Percentiles rank a stretch among this genome's conserved stretches.
phyloP scores from a whole-genome alignment of 768 basidiomycete species.

The Trametes cinnabarina region DNA sequence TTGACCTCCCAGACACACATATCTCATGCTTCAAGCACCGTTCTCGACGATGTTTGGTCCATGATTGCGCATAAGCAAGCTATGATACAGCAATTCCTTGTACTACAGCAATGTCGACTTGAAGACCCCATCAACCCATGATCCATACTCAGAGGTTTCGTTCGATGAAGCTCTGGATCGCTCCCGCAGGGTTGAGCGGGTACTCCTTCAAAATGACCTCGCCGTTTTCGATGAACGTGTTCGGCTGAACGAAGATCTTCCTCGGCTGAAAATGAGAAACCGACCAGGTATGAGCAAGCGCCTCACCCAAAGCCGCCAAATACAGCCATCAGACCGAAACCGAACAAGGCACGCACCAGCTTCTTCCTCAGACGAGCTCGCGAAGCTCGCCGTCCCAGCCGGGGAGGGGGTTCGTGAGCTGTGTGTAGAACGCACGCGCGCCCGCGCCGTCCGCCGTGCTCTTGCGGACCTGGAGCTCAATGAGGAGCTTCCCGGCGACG shows the following conservation, averaged over 20 bases:
- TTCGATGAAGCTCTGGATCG: constrained; percentile 83
- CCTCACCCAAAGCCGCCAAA: neutral
- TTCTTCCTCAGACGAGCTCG: constrained; percentile 79
- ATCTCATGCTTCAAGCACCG: no score
- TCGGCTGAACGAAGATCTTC: constrained; percentile 84
- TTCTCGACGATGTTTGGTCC: neutral
- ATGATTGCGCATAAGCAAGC: neutral
- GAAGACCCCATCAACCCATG: neutral
- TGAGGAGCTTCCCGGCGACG: constrained; percentile 68
- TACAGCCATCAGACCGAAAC: neutral
- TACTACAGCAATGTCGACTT: neutral
- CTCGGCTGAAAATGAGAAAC: constrained; percentile 53
- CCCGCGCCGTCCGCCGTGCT: constrained; percentile 82
- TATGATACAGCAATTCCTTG: neutral
- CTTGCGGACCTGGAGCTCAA: constrained; percentile 82
- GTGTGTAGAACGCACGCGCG: constrained; percentile 75
- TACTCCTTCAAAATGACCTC: constrained; percentile 80
- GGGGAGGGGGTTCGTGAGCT: constrained; percentile 67
- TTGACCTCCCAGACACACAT: no score
- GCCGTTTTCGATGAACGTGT: constrained; percentile 63
- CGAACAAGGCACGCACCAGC: constrained; percentile 44
- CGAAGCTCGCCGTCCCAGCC: constrained; percentile 77
- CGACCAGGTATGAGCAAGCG: neutral
- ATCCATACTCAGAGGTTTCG: constrained; percentile 30
- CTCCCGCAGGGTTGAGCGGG: constrained; percentile 65